Evolutionary conservation across 2,329 filamentous ascomycete genomes (phyloP).

Genomic region (Atkinsonella texensis): DNA sequence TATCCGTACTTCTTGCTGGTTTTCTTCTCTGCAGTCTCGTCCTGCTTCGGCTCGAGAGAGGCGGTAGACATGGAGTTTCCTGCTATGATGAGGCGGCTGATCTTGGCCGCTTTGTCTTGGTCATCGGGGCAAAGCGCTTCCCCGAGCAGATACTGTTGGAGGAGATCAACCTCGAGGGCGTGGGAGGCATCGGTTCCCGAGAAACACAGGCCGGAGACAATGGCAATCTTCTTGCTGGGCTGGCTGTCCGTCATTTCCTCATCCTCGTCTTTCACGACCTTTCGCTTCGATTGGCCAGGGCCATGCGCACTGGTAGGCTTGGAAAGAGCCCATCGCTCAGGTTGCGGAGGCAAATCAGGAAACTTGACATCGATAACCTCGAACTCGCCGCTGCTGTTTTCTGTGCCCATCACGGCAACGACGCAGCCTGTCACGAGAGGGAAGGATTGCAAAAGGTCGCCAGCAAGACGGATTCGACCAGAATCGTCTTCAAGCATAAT

Average conservation of each 20-base stretch:
- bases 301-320: constrained; percentile 28
- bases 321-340: constrained; percentile 63
- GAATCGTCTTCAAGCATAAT: constrained; percentile 94
- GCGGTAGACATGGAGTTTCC: constrained; percentile 78
- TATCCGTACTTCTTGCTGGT: constrained; percentile 80
- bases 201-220: constrained; percentile 81
- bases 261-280: constrained; percentile 29
- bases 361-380: constrained; percentile 85
- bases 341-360: constrained; percentile 74
- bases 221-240: constrained; percentile 53
- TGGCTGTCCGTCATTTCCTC: constrained; percentile 44
- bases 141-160: constrained; percentile 80
- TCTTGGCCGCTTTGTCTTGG: constrained; percentile 50
- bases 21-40: constrained; percentile 34
- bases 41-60: constrained; percentile 20
- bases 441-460: constrained; percentile 52
- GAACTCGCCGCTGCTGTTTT: constrained; percentile 84
- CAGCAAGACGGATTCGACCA: constrained; percentile 70
- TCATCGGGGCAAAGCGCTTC: constrained; percentile 53
- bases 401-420: constrained; percentile 86
- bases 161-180: constrained; percentile 60
- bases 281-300: constrained; percentile 16
- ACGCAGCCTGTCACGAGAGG: constrained; percentile 87
- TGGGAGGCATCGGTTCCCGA: constrained; percentile 62
- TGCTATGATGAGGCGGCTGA: constrained; percentile 79